phyloP scores from a whole-genome alignment of 2,329 filamentous ascomycete species.

The Ophiostoma novo-ulmi region DNA sequence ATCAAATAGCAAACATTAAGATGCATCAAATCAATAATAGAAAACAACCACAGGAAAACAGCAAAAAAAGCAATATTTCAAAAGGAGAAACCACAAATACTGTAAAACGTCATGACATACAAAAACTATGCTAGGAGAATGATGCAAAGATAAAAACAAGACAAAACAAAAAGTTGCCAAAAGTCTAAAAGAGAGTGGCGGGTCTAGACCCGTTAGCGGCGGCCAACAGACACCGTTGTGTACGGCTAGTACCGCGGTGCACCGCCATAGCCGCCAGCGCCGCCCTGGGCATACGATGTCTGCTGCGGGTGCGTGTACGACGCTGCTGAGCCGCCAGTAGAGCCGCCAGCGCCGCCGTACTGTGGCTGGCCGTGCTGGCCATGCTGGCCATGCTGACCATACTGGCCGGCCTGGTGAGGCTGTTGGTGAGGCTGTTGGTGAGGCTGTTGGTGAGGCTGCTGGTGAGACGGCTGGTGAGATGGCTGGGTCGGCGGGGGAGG shows the following conservation, averaged over 20 bases:
- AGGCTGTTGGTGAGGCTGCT: neutral
- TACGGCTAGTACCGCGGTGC: slow-evolving; percentile 22
- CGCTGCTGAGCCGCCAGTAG: slow-evolving; percentile 15
- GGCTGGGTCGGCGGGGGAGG: slow-evolving; percentile 22
- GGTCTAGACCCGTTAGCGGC: neutral
- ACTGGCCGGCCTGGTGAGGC: neutral
- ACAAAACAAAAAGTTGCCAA: neutral
- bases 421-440: neutral
- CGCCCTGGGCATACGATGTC: slow-evolving; percentile 18
- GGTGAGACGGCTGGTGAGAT: neutral
- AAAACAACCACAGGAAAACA: neutral
- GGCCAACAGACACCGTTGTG: neutral
- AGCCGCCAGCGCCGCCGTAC: slow-evolving; percentile 11
- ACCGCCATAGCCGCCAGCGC: slow-evolving; percentile 7
- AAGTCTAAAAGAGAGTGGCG: neutral
- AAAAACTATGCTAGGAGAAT: slow-evolving; percentile 11
- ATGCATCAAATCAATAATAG: neutral
- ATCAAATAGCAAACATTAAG: neutral
- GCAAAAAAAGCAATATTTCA: neutral
- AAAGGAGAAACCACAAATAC: no score
- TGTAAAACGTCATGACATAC: neutral
- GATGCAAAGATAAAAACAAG: neutral
- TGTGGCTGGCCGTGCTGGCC: slow-evolving; percentile 20
- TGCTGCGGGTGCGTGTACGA: slow-evolving; percentile 21
- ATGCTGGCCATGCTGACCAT: neutral